Conservation (phyloP, 2,329 filamentous ascomycete genomes). For the Sclerotinia trifoliorum region DNA sequence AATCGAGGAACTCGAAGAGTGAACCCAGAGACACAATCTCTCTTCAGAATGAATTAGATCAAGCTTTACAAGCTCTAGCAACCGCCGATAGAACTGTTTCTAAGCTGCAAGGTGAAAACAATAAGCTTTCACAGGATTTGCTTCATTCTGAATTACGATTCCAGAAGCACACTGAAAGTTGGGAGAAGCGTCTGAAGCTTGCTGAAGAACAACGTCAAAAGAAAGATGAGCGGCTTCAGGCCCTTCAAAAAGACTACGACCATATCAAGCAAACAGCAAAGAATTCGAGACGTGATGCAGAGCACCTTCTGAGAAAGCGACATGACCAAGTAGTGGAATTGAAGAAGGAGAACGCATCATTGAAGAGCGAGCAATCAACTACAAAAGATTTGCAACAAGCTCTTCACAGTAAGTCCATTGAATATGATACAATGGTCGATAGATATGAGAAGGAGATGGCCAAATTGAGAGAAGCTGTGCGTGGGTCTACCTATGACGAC, state of each 20-base stretch:
- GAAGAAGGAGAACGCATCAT: constrained; percentile 51
- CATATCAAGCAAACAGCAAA: constrained; percentile 54
- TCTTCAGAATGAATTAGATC: constrained; percentile 53
- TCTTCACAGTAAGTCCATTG: constrained; percentile 27
- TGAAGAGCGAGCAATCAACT: constrained; percentile 42
- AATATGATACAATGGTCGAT: constrained; percentile 30
- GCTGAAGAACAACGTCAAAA: constrained; percentile 48
- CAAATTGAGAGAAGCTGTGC: constrained; percentile 22
- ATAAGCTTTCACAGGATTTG: constrained; percentile 36
- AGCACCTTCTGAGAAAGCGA: constrained; percentile 55
- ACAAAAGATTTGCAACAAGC: constrained; percentile 27
- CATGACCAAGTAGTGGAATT: constrained; percentile 57
- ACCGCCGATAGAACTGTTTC: constrained; percentile 43
- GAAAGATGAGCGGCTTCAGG: constrained; percentile 49
- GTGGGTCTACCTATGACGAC: constrained; percentile 7
- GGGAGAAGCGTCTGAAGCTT: constrained; percentile 44
- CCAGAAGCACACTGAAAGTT: constrained; percentile 37
- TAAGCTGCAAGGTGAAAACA: constrained; percentile 38
- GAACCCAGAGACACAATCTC: constrained; percentile 53
- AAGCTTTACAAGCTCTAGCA: constrained; percentile 51
- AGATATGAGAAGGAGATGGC: constrained; percentile 30
- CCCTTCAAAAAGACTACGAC: constrained; percentile 53
- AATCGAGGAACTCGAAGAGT: constrained; percentile 52
- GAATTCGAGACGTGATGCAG: constrained; percentile 53
- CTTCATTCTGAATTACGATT: constrained; percentile 35